phyloP scores from a whole-genome alignment of 129 eudicot species.

The Smallanthus sonchifolius region DNA sequence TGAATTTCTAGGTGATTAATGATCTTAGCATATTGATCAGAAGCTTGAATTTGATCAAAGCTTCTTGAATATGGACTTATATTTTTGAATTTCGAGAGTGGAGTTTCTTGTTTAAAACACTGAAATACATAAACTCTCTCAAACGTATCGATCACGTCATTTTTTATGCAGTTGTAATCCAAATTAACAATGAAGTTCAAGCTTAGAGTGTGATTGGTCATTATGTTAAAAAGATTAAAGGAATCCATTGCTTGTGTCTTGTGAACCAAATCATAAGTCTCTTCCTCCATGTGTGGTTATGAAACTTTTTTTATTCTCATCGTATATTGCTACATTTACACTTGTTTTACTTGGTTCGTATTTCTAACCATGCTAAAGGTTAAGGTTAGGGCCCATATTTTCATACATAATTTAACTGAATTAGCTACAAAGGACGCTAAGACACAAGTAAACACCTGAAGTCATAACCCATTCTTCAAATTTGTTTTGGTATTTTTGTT shows the following conservation, averaged over 20 bases:
- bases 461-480: not conserved
- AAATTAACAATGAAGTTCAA: not conserved
- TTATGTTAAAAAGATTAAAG: not conserved
- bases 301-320: not conserved
- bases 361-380: not conserved
- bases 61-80: not conserved
- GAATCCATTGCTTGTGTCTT: not conserved
- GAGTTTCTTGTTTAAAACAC: not conserved
- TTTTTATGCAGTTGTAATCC: not conserved
- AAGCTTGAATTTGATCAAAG: not conserved
- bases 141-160: not conserved
- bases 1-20: not conserved
- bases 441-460: not conserved
- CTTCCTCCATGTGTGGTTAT: not conserved
- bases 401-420: not conserved
- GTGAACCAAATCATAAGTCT: not conserved
- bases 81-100: not conserved
- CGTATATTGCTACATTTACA: not conserved
- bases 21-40: not conserved
- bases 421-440: not conserved
- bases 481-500: no score
- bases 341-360: not conserved
- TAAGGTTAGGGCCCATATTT: not conserved
- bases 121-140: not conserved
- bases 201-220: not conserved